A percentile compares a stretch with the other conserved stretches of the same genome.
Conservation (phyloP, 164 flowering plant species). For the Kingdonia uniflora region DNA sequence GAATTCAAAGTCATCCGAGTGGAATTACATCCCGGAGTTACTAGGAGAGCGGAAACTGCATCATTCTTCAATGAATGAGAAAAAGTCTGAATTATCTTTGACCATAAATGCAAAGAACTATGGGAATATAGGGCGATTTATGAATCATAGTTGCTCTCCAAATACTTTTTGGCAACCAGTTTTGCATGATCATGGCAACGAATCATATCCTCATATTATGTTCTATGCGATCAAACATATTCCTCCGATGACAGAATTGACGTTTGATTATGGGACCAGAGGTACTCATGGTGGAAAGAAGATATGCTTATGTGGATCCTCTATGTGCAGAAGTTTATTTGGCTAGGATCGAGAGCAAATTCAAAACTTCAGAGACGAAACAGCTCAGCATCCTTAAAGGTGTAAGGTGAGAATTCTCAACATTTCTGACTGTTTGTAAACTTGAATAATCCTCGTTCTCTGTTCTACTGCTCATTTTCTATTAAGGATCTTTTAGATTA, state of each 20-base stretch:
- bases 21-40: slow-evolving; percentile 23
- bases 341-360: slow-evolving; percentile 17
- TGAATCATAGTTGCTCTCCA: slow-evolving; percentile 76
- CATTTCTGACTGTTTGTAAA: too few relatives aligned
- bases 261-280: slow-evolving; percentile 53
- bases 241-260: slow-evolving; percentile 68
- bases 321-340: slow-evolving; percentile 39
- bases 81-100: slow-evolving; percentile 23
- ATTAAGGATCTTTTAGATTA: too few relatives aligned
- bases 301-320: slow-evolving; percentile 36
- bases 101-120: slow-evolving; percentile 37
- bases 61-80: slow-evolving; percentile 15
- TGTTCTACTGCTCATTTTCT: too few relatives aligned
- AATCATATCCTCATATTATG: slow-evolving; percentile 36
- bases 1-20: slow-evolving; percentile 12
- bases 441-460: too few relatives aligned
- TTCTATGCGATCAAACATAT: slow-evolving; percentile 56
- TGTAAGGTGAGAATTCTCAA: too few relatives aligned
- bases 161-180: slow-evolving; percentile 67
- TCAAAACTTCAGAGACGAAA: too few relatives aligned
- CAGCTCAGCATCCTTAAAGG: too few relatives aligned
- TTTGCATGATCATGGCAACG: slow-evolving; percentile 27
- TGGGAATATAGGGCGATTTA: slow-evolving; percentile 74
- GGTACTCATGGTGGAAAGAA: slow-evolving; percentile 18
- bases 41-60: slow-evolving; percentile 18